phyloP scores from a whole-genome alignment of 805 yeast genomes.

The Candida morakotiae region DNA sequence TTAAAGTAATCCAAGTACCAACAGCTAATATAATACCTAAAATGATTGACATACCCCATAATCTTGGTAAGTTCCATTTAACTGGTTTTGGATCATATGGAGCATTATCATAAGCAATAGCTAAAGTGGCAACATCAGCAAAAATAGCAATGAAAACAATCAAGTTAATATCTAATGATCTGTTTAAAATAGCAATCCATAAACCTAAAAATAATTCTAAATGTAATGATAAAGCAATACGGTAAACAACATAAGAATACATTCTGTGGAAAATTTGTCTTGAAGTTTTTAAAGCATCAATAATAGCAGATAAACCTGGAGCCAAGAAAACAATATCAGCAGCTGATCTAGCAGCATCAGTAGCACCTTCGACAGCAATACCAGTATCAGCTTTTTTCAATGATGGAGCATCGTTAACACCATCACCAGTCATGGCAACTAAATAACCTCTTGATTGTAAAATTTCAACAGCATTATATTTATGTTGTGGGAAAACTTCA shows the following conservation, averaged over 20 bases:
- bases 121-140: conserved; percentile 95
- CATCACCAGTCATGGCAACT: conserved; percentile 99
- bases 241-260: conserved; percentile 97
- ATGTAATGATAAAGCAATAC: conserved; percentile 93
- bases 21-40: conserved; percentile 83
- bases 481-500: conserved; percentile 98
- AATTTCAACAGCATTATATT: conserved; percentile 92
- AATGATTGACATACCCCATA: conserved; percentile 93
- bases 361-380: conserved; percentile 98
- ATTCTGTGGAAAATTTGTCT: conserved; percentile 98
- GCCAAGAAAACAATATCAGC: conserved; percentile 93
- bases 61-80: conserved; percentile 94
- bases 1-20: conserved; percentile 92
- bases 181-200: conserved; percentile 93
- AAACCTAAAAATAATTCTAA: conserved; percentile 92
- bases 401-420: conserved; percentile 98
- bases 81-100: conserved; percentile 91
- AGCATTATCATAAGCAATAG: conserved; percentile 97
- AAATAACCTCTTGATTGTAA: conserved; percentile 93
- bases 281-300: conserved; percentile 88
- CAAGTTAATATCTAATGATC: conserved; percentile 81
- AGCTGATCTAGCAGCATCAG: conserved; percentile 96
- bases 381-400: conserved; percentile 89
- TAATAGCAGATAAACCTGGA: conserved; percentile 92
- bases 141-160: conserved; percentile 95